phyloP scores from a whole-genome alignment of 2,329 filamentous ascomycete species.

The Balansia obtecta region DNA sequence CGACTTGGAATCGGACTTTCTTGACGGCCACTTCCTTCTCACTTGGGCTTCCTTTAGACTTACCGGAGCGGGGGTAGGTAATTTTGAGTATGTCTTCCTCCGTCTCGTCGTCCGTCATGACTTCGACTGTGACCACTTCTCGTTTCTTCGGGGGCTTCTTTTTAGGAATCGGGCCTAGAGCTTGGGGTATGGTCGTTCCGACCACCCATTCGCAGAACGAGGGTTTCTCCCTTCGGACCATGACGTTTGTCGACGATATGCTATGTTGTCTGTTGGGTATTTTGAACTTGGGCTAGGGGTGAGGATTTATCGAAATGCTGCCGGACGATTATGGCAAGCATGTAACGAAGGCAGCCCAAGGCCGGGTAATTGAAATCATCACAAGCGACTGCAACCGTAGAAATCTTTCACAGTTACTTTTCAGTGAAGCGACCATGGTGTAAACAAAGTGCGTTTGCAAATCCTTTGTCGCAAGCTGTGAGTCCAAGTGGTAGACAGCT shows the following conservation, averaged over 20 bases:
- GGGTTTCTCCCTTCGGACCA: neutral
- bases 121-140: slow-evolving; percentile 26
- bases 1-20: slow-evolving; percentile 30
- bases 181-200: slow-evolving; percentile 22
- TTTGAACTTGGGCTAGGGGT: neutral
- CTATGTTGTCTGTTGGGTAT: neutral
- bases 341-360: too few relatives aligned
- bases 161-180: slow-evolving; percentile 16
- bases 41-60: slow-evolving; percentile 1
- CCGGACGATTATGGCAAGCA: too few relatives aligned
- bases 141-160: slow-evolving; percentile 14
- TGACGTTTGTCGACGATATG: neutral
- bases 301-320: too few relatives aligned
- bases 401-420: too few relatives aligned
- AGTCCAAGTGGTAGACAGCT: too few relatives aligned
- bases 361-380: too few relatives aligned
- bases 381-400: too few relatives aligned
- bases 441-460: too few relatives aligned
- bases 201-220: slow-evolving; percentile 28
- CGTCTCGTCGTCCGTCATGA: slow-evolving; percentile 40
- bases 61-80: slow-evolving; percentile 32
- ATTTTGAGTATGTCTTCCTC: slow-evolving; percentile 35
- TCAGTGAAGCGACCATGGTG: too few relatives aligned
- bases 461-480: too few relatives aligned
- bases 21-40: slow-evolving; percentile 16